phyloP scores from a whole-genome alignment of 108 stramenopile genomes.

The Pseudonitzschia multiseries region DNA sequence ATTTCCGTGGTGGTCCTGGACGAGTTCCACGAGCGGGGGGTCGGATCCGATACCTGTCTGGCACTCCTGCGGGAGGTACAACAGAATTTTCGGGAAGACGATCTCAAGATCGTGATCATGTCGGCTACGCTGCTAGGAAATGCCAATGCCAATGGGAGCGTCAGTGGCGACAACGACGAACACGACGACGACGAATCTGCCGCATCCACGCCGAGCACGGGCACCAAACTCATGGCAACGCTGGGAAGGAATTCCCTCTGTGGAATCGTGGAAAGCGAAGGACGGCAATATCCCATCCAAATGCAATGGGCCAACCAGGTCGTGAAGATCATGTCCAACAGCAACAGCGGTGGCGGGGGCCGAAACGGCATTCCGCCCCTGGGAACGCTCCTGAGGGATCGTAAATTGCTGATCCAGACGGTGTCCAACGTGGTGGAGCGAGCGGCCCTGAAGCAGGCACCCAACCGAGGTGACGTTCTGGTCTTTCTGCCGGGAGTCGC shows the following conservation, averaged over 20 bases:
- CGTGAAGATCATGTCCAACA: conserved; percentile 20
- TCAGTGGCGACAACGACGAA: conserved; percentile 3
- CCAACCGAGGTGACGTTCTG: conserved; percentile 69
- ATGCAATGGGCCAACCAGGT: conserved; percentile 46
- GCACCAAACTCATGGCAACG: conserved; percentile 37
- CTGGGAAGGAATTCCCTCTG: conserved; percentile 50
- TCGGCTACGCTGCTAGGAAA: conserved; percentile 63
- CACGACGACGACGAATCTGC: conserved; percentile 14
- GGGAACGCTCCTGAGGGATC: conserved; percentile 14
- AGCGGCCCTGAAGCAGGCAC: conserved; percentile 39
- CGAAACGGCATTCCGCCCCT: conserved; percentile 25
- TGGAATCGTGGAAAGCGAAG: conserved; percentile 48
- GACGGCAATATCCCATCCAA: conserved; percentile 53
- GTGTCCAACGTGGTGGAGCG: conserved; percentile 44
- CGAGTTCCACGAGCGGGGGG: conserved; percentile 79
- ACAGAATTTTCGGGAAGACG: conserved; percentile 23
- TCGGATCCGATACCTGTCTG: conserved; percentile 57
- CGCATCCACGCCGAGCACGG: conserved; percentile 8
- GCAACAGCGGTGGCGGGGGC: conserved; percentile 35
- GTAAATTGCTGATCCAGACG: conserved; percentile 35
- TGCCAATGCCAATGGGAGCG: not conserved
- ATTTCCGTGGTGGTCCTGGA: conserved; percentile 51
- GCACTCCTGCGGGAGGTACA: conserved; percentile 63
- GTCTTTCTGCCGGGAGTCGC: conserved; percentile 82
- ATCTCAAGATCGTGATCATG: conserved; percentile 61